Evolutionary conservation across 495 filamentous ascomycete genomes (phyloP).

Genomic region (Aspergillus kassunensis): DNA sequence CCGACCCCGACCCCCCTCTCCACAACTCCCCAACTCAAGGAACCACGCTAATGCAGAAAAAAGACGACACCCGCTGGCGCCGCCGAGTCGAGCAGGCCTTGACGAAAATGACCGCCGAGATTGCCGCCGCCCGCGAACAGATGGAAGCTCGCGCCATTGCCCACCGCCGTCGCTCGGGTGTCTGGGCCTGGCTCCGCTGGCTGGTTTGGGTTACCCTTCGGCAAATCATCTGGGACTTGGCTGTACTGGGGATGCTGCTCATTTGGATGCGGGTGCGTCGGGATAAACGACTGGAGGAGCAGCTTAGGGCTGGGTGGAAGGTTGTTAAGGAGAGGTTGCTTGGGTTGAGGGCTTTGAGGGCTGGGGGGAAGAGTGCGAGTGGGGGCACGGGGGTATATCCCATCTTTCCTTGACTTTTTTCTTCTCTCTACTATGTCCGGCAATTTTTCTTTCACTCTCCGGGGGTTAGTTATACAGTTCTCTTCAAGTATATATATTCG

Average conservation of each 20-base stretch:
- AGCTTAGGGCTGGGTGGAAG: constrained; percentile 62
- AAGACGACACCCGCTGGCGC: constrained; percentile 57
- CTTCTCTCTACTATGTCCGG: not conserved
- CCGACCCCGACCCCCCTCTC: too few relatives aligned
- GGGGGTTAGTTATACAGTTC: too few relatives aligned
- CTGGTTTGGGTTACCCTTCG: constrained; percentile 64
- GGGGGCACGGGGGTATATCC: constrained; percentile 23
- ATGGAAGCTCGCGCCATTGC: constrained; percentile 57
- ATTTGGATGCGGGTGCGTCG: constrained; percentile 76
- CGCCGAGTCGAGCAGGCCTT: constrained; percentile 81
- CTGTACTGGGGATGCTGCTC: constrained; percentile 64
- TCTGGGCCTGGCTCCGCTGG: constrained; percentile 71
- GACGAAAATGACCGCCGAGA: constrained; percentile 85
- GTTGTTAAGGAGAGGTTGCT: constrained; percentile 57
- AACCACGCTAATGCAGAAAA: constrained; percentile 13
- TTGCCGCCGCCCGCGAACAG: constrained; percentile 90
- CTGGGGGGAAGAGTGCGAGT: constrained; percentile 37
- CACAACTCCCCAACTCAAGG: not conserved
- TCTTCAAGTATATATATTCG: too few relatives aligned
- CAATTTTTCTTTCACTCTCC: not conserved
- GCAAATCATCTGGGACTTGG: constrained; percentile 68
- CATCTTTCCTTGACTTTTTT: constrained; percentile 21
- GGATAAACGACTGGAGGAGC: constrained; percentile 72
- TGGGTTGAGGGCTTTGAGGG: constrained; percentile 37
- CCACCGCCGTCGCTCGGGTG: constrained; percentile 43